phyloP scores from a whole-genome alignment of 441 rosid species.

The Jatropha podagrica region DNA sequence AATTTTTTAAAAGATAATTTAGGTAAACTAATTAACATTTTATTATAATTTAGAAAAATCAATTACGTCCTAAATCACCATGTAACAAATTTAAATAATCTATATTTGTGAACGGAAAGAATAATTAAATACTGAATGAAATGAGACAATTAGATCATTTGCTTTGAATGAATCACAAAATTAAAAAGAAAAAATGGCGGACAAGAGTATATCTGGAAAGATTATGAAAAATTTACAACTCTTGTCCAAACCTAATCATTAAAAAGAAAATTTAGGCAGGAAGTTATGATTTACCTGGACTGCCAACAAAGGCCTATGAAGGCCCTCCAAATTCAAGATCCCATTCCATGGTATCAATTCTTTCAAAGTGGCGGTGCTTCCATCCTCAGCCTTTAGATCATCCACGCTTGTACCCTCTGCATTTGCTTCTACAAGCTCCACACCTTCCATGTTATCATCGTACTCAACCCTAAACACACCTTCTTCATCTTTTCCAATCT shows the following conservation, averaged over 20 bases:
- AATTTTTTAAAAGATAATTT: no score
- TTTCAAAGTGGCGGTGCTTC: conserved; percentile 43
- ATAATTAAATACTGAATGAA: background rate
- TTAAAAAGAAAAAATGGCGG: no score
- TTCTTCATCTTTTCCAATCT: conserved; percentile 73
- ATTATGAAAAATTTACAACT: no score
- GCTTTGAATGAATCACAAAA: no score
- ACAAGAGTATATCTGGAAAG: no score
- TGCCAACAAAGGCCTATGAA: conserved; percentile 58
- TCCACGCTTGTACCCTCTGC: conserved; percentile 55
- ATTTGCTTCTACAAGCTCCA: conserved; percentile 58
- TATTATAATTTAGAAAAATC: no score
- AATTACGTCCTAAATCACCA: no score
- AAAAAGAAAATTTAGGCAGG: no score
- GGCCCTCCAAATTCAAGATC: conserved; percentile 75
- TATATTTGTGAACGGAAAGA: no score
- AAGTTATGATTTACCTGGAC: conserved; percentile 47
- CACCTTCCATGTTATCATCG: conserved; percentile 69
- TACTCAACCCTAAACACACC: conserved; percentile 76
- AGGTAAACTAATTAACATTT: no score
- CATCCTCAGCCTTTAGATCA: conserved; percentile 70
- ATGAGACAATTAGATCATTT: no score
- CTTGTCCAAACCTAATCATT: background rate
- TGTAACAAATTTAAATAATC: no score
- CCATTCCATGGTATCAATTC: conserved; percentile 71